Conservation (phyloP, 1,284 basidiomycete genomes). For the Melampsora americana region DNA sequence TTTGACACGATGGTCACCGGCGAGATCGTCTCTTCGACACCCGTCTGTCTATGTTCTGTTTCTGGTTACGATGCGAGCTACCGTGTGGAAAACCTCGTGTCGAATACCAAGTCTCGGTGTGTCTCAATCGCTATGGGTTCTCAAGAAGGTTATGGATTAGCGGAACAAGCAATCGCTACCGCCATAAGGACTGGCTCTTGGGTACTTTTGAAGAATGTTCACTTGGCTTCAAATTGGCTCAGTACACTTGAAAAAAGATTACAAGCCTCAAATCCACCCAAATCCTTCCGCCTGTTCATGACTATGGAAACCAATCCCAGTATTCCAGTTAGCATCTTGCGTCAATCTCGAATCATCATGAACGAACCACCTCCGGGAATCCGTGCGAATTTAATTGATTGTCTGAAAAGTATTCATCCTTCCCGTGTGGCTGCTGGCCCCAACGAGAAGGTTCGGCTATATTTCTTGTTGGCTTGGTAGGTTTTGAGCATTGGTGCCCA, state of each 20-base stretch:
- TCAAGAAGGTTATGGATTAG: constrained; percentile 87
- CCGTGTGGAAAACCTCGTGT: constrained; percentile 81
- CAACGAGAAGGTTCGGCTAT: constrained; percentile 80
- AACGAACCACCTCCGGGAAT: constrained; percentile 94
- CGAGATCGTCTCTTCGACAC: constrained; percentile 74
- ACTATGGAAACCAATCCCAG: constrained; percentile 91
- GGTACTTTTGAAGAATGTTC: constrained; percentile 90
- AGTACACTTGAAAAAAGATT: constrained; percentile 91
- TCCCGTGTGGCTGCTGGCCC: constrained; percentile 71
- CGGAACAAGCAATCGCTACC: constrained; percentile 86
- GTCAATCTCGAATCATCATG: constrained; percentile 91
- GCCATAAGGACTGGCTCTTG: constrained; percentile 86
- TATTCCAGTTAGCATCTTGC: constrained; percentile 90
- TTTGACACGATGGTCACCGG: constrained; percentile 71
- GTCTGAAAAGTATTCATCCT: constrained; percentile 71
- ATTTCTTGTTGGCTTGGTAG: constrained; percentile 80
- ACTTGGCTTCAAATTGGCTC: constrained; percentile 83
- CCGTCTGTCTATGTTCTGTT: constrained; percentile 84
- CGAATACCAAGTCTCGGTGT: constrained; percentile 65
- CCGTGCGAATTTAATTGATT: constrained; percentile 88
- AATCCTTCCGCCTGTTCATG: constrained; percentile 89
- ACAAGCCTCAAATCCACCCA: constrained; percentile 76
- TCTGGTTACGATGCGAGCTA: constrained; percentile 96
- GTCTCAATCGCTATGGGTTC: constrained; percentile 95
- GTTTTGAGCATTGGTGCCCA: background rate